Conservation (phyloP, 768 basidiomycete genomes). For the Lactarius hengduanensis region DNA sequence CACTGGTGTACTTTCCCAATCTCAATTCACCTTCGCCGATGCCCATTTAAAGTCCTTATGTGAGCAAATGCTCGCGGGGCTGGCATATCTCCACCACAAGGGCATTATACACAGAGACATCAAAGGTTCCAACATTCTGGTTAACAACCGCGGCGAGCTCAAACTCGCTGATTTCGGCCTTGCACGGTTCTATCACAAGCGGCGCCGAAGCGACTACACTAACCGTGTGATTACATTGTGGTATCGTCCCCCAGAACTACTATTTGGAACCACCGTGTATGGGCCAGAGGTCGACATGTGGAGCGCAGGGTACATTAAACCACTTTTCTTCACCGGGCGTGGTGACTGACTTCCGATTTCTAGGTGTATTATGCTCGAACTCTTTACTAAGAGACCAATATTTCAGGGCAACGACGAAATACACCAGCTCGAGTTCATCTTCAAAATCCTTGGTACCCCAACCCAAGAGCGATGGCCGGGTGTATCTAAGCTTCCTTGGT, state of each 20-base stretch:
- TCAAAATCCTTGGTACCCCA: conserved; percentile 88
- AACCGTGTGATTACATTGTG: conserved; percentile 98
- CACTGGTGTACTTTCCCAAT: conserved; percentile 91
- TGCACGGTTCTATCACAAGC: conserved; percentile 93
- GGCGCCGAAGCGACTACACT: conserved; percentile 90
- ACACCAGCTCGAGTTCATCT: conserved; percentile 92
- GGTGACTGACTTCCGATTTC: conserved; percentile 6
- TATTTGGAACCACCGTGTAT: conserved; percentile 95
- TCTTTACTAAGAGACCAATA: conserved; percentile 93
- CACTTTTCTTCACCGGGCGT: background rate
- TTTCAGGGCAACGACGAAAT: conserved; percentile 99
- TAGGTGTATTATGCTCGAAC: conserved; percentile 98
- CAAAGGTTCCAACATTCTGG: conserved; percentile 97
- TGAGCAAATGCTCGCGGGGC: conserved; percentile 91
- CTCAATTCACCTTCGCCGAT: conserved; percentile 76
- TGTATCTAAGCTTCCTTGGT: conserved; percentile 89
- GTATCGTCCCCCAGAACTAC: conserved; percentile 94
- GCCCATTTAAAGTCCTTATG: conserved; percentile 95
- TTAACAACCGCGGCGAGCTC: conserved; percentile 88
- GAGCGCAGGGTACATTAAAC: conserved; percentile 83
- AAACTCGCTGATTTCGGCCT: conserved; percentile 98
- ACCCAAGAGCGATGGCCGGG: conserved; percentile 79
- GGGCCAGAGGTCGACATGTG: conserved; percentile 99
- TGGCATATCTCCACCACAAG: conserved; percentile 94
- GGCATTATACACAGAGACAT: conserved; percentile 98